Conservation (phyloP, 306 rosid species). For the Prunus mume region DNA sequence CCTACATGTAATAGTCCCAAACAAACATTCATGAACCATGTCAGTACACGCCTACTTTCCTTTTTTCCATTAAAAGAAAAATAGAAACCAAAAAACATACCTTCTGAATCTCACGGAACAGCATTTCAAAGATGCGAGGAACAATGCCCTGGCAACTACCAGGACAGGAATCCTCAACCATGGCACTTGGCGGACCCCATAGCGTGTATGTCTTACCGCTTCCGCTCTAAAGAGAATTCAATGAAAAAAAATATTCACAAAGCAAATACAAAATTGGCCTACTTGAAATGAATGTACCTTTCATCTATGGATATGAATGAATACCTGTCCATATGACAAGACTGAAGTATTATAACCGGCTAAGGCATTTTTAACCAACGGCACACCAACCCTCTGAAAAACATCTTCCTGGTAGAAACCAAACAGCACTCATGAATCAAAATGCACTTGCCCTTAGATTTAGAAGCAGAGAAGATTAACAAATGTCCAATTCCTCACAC, state of each 20-base stretch:
- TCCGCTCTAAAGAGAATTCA: constrained; percentile 56
- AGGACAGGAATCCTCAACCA: constrained; percentile 63
- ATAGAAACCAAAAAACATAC: constrained; percentile 39
- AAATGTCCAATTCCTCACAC: neutral
- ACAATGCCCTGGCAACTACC: constrained; percentile 68
- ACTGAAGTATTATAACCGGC: constrained; percentile 90
- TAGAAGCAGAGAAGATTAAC: neutral
- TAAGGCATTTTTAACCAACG: constrained; percentile 73
- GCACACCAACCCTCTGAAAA: constrained; percentile 70
- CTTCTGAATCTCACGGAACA: constrained; percentile 74
- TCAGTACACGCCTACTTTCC: neutral
- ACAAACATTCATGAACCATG: constrained; percentile 11
- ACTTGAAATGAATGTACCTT: neutral
- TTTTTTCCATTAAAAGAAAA: neutral
- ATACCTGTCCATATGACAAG: constrained; percentile 91
- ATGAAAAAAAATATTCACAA: neutral
- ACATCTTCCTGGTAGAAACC: constrained; percentile 66
- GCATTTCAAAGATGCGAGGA: constrained; percentile 76
- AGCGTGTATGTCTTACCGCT: constrained; percentile 90
- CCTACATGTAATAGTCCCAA: constrained; percentile 42
- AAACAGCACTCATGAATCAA: constrained; percentile 24
- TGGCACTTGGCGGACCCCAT: constrained; percentile 93
- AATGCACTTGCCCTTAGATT: constrained; percentile 10
- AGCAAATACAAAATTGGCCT: neutral
- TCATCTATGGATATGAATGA: neutral